Base-by-base conservation (phyloP, 352 stramenopile species). In the Phytophthora fragariaefolia region DNA sequence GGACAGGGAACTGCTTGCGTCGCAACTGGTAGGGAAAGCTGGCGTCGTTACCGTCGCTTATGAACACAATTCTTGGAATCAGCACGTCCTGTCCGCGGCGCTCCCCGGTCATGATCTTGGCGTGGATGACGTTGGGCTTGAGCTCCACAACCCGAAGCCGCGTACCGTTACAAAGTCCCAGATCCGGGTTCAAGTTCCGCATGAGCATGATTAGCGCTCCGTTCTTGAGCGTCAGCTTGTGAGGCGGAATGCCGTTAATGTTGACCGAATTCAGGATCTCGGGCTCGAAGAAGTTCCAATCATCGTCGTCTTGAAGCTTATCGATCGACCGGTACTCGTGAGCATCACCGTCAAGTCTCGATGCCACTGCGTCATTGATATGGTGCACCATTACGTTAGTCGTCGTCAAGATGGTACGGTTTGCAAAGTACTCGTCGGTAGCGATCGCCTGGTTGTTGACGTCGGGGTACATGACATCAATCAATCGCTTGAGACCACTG, bases 201-300 rank as follows among this genome's bases (percentile, higher is more conserved):
- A 80, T 71, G 49, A 80, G 45, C 65, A 77, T 76, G 3, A 79
- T 46, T 1, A 63, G 65, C 22, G 47, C 36, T 3, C 68, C 57
- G 0, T 58, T 36, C 32, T 77, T 79, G 0, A 82, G 51, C 3
- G 26, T 36, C 9, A 77, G 26, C 9, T 66, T 73, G 50, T 80
- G 71, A 9, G 65, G 69, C 4, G 62, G 62, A 2, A 80, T 76
- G 1, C 63, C 71, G 9, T 60, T 74, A 9, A 76, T 34, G 8
- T 58, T 76, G 12, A 74, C 4, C 0, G 58, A 54, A 49, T 78
- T 28, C 0, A 60, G 40, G 7, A 60, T 8, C 4, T 60, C 59
- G 50, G 76, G 13, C 57, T 52, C 9, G 51, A 74, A 42, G 77
- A 63, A 40, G 64, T 51, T 12, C 40, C 66, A 4, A 47, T 70